These are phyloP conservation scores for Lactarius akahatsu DNA, from an alignment of 768 basidiomycete species.

Conservation along the genomic window DNA sequence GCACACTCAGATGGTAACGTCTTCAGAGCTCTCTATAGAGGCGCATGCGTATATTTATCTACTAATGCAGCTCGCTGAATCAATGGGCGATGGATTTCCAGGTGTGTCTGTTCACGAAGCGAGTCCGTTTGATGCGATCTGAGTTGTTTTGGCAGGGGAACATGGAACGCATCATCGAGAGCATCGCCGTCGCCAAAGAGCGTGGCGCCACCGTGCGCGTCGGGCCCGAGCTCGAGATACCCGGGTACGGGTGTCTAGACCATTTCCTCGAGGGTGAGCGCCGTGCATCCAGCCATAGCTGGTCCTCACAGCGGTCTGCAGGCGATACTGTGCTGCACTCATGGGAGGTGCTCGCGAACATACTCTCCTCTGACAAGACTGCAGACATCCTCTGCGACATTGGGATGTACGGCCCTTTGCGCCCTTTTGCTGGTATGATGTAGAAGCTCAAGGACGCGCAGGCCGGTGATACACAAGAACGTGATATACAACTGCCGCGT, in stretches of 20 bases:
- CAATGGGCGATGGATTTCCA: conserved; percentile 98
- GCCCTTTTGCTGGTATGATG: background rate
- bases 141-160: conserved; percentile 65
- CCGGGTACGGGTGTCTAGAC: conserved; percentile 96
- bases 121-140: background rate
- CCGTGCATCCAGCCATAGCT: background rate
- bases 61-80: conserved; percentile 72
- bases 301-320: conserved; percentile 35
- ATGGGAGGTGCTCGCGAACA: conserved; percentile 95
- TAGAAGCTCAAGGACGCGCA: conserved; percentile 35
- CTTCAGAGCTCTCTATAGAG: conserved; percentile 24
- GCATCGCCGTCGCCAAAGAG: conserved; percentile 84
- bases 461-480: conserved; percentile 98
- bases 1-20: conserved; percentile 21
- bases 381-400: conserved; percentile 92
- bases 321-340: conserved; percentile 96
- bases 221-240: conserved; percentile 95
- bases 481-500: conserved; percentile 97
- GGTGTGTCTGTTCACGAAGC: conserved; percentile 39
- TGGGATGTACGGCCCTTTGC: conserved; percentile 64
- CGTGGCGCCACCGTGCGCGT: conserved; percentile 89
- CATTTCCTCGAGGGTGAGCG: conserved; percentile 90
- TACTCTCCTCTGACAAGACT: conserved; percentile 75
- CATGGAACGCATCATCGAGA: conserved; percentile 83
- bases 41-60: background rate